Evolutionary conservation across 495 filamentous ascomycete genomes (phyloP).

Genomic region (Xylaria intraflava): DNA sequence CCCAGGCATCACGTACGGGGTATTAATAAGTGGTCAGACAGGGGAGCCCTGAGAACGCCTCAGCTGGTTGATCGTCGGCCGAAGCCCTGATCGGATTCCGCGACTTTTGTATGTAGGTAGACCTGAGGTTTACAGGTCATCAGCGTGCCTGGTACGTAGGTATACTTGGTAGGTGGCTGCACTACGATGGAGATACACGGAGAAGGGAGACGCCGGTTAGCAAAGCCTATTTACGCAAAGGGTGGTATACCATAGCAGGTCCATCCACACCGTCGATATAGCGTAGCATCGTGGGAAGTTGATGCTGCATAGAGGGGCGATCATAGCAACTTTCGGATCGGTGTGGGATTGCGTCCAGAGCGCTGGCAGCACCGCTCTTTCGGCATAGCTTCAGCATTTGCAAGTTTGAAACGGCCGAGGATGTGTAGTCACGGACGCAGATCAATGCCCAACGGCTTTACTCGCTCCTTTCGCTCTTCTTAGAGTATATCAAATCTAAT

Average conservation of each 20-base stretch:
- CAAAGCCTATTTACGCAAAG: not conserved
- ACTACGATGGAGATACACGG: not conserved
- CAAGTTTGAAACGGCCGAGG: conserved; percentile 26
- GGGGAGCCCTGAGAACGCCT: not conserved
- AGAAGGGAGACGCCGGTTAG: not conserved
- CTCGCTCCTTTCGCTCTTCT: conserved; percentile 4
- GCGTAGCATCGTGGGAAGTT: not conserved
- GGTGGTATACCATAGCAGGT: not conserved
- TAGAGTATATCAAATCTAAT: conserved; percentile 6
- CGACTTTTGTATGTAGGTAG: not conserved
- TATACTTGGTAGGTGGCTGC: not conserved
- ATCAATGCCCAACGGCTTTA: conserved; percentile 26
- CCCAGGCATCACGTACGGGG: not conserved
- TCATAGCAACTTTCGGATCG: conserved; percentile 18
- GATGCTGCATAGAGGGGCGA: conserved; percentile 9
- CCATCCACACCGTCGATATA: not conserved
- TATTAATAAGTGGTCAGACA: not conserved
- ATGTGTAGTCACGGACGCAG: conserved; percentile 17
- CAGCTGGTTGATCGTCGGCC: not conserved
- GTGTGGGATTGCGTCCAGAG: conserved; percentile 17
- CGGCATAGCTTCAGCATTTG: conserved; percentile 23
- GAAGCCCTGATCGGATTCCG: conserved; percentile 1
- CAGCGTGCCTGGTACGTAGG: not conserved
- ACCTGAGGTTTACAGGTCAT: not conserved
- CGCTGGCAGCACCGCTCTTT: conserved; percentile 22